phyloP scores from a whole-genome alignment of 2,329 filamentous ascomycete species.

The Byssothecium circinans region DNA sequence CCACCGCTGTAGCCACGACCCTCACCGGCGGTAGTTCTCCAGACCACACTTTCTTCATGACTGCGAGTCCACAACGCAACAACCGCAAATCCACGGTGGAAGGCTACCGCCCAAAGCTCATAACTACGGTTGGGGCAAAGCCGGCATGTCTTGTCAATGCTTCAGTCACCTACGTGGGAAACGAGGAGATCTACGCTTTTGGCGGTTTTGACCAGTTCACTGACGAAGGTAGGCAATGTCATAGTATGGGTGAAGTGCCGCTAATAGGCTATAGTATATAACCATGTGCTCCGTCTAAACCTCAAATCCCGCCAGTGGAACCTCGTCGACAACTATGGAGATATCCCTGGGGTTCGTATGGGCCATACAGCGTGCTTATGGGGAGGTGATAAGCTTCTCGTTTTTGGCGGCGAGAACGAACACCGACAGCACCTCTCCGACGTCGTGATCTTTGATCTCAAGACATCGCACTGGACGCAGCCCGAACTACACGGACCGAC shows the following conservation, averaged over 20 bases:
- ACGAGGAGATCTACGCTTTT: constrained; percentile 97
- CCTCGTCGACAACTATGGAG: constrained; percentile 96
- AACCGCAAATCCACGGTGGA: constrained; percentile 59
- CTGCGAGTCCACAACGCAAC: constrained; percentile 64
- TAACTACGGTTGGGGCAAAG: constrained; percentile 60
- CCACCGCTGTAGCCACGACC: constrained; percentile 49
- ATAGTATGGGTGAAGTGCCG: not conserved
- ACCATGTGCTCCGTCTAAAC: constrained; percentile 90
- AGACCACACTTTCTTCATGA: constrained; percentile 89
- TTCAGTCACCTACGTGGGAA: constrained; percentile 97
- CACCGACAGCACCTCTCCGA: constrained; percentile 94
- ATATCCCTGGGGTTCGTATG: constrained; percentile 96
- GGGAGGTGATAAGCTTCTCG: constrained; percentile 90
- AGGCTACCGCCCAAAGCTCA: constrained; percentile 82
- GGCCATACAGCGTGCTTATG: constrained; percentile 95
- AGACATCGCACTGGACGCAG: constrained; percentile 93
- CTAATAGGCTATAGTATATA: constrained; percentile 67
- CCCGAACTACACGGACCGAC: constrained; percentile 82
- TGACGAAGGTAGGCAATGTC: constrained; percentile 69
- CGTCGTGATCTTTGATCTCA: constrained; percentile 92
- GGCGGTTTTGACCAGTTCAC: constrained; percentile 98
- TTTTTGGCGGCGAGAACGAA: constrained; percentile 98
- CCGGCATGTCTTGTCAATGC: constrained; percentile 97
- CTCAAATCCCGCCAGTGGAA: constrained; percentile 89
- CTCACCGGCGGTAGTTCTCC: constrained; percentile 56